Evolutionary conservation across 805 yeast genomes (phyloP).

Genomic region (Danielia oregonensis): DNA sequence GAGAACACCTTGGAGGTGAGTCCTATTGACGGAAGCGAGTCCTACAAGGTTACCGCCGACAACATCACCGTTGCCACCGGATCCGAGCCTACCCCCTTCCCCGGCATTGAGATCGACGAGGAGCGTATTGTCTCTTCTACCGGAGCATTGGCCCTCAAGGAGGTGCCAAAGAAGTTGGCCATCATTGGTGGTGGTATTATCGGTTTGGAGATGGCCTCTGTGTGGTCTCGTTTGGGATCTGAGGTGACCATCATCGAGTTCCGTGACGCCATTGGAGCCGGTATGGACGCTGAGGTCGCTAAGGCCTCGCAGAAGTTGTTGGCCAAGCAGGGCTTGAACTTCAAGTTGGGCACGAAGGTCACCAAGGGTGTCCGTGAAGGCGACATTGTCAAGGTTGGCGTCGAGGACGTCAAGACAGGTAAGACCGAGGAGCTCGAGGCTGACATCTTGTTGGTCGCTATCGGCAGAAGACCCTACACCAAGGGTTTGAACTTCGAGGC

Average conservation of each 20-base stretch:
- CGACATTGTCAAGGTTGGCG: constrained; percentile 79
- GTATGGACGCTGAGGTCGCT: constrained; percentile 96
- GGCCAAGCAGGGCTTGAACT: constrained; percentile 91
- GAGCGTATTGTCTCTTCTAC: constrained; percentile 96
- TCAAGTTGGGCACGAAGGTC: constrained; percentile 91
- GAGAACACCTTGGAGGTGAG: constrained; percentile 75
- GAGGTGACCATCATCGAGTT: constrained; percentile 94
- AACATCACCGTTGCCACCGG: constrained; percentile 96
- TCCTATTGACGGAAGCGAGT: constrained; percentile 81
- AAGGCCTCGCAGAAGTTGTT: constrained; percentile 85
- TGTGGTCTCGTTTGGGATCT: constrained; percentile 90
- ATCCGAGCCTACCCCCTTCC: constrained; percentile 97
- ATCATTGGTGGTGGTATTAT: constrained; percentile 99
- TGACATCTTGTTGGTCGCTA: constrained; percentile 92
- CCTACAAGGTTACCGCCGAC: constrained; percentile 70
- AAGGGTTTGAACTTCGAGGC: constrained; percentile 85
- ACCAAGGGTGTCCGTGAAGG: constrained; percentile 83
- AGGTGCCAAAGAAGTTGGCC: constrained; percentile 87
- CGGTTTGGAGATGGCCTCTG: constrained; percentile 99
- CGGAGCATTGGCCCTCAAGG: constrained; percentile 80
- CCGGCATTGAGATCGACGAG: constrained; percentile 94
- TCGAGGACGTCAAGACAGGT: constrained; percentile 86
- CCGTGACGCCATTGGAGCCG: constrained; percentile 91
- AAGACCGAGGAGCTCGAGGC: constrained; percentile 76
- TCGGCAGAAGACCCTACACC: constrained; percentile 98